Conservation (phyloP, 148 eudicot species). For the Fagopyrum homotropicum region DNA sequence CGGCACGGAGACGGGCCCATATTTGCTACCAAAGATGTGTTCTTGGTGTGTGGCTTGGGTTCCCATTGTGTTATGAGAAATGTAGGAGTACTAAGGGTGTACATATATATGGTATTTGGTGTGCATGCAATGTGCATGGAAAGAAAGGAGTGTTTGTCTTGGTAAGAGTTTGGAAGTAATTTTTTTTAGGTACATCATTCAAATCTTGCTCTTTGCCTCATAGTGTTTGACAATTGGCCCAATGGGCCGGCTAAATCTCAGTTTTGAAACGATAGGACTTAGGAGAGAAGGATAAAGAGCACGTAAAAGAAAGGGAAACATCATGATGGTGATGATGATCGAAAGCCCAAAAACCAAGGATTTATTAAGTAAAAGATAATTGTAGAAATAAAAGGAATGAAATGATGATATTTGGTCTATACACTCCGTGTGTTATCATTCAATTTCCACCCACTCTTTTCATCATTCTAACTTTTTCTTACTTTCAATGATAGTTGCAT, state of each 20-base stretch:
- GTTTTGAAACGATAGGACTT: neutral
- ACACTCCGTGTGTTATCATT: constrained; percentile 5
- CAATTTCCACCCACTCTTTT: constrained; percentile 3
- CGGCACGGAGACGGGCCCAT: constrained; percentile 48
- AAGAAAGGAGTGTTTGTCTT: neutral
- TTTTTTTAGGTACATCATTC: constrained; percentile 4
- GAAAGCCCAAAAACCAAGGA: neutral
- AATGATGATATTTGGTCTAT: neutral
- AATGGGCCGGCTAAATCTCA: neutral
- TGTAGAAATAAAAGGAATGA: neutral
- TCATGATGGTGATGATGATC: constrained; percentile 18
- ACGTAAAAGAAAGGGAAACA: constrained; percentile 33
- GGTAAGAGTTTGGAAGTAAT: neutral
- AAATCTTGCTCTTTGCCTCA: neutral
- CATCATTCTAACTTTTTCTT: constrained; percentile 5
- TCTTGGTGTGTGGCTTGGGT: constrained; percentile 29
- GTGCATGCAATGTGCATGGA: constrained; percentile 2
- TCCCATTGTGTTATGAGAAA: constrained; percentile 23
- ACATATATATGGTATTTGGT: neutral
- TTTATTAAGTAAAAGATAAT: neutral
- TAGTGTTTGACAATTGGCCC: neutral
- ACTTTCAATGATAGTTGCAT: no score
- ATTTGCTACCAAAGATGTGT: constrained; percentile 55
- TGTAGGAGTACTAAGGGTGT: neutral
- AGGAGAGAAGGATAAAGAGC: neutral